Conservation (phyloP, 306 rosid species). For the Vigna unguiculata region DNA sequence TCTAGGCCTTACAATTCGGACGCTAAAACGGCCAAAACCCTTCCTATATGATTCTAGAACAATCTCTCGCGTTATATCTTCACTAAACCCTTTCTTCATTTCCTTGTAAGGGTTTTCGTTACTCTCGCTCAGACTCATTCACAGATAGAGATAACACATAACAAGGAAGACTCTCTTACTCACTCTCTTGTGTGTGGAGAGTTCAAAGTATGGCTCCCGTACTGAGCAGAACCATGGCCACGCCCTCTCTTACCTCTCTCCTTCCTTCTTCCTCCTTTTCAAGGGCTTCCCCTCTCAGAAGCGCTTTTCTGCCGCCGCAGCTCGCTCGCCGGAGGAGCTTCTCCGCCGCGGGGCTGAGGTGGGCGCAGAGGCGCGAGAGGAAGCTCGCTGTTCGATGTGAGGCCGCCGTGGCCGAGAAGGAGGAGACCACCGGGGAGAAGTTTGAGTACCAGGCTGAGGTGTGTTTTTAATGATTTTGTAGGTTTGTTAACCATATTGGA, state of each 20-base stretch:
- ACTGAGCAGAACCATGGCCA: slow-evolving; percentile 66
- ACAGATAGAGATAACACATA: slow-evolving; percentile 16
- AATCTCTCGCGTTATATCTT: slow-evolving; percentile 36
- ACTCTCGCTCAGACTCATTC: not conserved
- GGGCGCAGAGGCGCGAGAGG: slow-evolving; percentile 45
- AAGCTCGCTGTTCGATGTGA: slow-evolving; percentile 73
- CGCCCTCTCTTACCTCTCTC: slow-evolving; percentile 66
- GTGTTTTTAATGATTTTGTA: slow-evolving; percentile 11
- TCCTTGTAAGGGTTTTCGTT: not conserved
- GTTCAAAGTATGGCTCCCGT: slow-evolving; percentile 74
- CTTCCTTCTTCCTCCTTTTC: slow-evolving; percentile 64
- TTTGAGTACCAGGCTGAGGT: slow-evolving; percentile 99
- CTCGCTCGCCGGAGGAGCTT: slow-evolving; percentile 52
- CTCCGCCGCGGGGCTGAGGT: slow-evolving; percentile 53
- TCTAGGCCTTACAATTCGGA: slow-evolving; percentile 29
- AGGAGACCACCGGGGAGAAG: slow-evolving; percentile 84
- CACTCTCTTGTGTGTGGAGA: not conserved
- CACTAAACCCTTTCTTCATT: slow-evolving; percentile 43
- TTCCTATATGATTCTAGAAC: slow-evolving; percentile 38
- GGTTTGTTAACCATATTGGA: not conserved
- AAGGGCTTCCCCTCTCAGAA: slow-evolving; percentile 51
- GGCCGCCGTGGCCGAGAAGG: slow-evolving; percentile 82
- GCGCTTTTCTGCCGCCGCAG: slow-evolving; percentile 66
- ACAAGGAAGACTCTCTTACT: not conserved
- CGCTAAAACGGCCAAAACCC: not conserved